These are phyloP conservation scores for Vitis rupestris DNA, from an alignment of 164 flowering plant species.

Conservation along the genomic window DNA sequence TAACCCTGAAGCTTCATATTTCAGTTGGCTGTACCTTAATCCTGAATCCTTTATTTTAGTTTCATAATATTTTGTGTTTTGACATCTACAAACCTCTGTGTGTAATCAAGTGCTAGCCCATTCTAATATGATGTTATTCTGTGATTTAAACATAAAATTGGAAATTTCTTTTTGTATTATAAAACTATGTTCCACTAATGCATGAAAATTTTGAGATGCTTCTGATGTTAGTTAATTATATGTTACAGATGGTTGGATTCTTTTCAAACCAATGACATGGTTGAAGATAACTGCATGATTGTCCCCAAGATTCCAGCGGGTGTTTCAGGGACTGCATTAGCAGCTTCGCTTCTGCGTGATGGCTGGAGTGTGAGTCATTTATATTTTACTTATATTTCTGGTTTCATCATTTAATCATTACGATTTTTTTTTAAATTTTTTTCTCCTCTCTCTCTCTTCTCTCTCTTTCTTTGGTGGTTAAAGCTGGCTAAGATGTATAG, in stretches of 20 bases:
- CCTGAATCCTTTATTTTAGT: too few species aligned
- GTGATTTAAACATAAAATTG: too few species aligned
- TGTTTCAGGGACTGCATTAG: slow-evolving; percentile 94
- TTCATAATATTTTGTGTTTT: too few species aligned
- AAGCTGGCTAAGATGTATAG: slow-evolving; percentile 91
- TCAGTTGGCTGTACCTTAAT: too few species aligned
- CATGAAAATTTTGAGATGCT: background rate
- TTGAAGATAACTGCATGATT: slow-evolving; percentile 40
- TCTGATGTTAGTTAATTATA: background rate
- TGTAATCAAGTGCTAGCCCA: too few species aligned
- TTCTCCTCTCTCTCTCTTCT: slow-evolving; percentile 1
- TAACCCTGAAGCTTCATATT: too few species aligned
- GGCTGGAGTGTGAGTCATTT: slow-evolving; percentile 91
- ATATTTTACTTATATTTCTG: background rate
- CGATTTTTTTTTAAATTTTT: background rate
- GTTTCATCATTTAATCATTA: background rate
- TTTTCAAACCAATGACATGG: slow-evolving; percentile 26
- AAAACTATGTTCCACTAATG: too few species aligned
- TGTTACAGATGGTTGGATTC: slow-evolving; percentile 35
- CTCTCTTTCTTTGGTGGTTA: background rate
- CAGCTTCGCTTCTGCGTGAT: slow-evolving; percentile 94
- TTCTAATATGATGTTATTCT: too few species aligned
- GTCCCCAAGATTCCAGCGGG: slow-evolving; percentile 71
- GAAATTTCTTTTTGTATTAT: too few species aligned
- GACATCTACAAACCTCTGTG: too few species aligned